Evolutionary conservation across 1,284 basidiomycete species (phyloP).

Genomic region (Crucibulum parvulum): DNA sequence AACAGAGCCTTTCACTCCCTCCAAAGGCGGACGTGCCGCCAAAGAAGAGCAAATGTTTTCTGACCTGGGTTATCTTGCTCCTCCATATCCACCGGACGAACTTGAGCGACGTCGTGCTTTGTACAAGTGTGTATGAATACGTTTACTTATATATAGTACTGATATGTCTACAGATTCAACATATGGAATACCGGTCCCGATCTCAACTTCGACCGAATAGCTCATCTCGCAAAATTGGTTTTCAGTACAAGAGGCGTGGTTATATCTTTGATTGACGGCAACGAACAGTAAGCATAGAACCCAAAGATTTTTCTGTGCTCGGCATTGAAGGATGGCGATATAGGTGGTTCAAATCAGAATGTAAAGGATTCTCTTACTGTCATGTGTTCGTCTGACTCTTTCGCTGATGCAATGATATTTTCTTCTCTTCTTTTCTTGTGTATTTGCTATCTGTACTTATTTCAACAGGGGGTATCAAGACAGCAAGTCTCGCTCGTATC

Average conservation of each 20-base stretch:
- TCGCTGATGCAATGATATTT: slow-evolving; percentile 2
- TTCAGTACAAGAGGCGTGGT: slow-evolving; percentile 90
- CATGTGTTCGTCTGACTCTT: slow-evolving; percentile 1
- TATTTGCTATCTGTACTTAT: too few species aligned
- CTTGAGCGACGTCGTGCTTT: slow-evolving; percentile 80
- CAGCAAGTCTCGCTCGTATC: slow-evolving; percentile 61
- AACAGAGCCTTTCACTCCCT: slow-evolving; percentile 32
- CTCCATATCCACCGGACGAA: slow-evolving; percentile 86
- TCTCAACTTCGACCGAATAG: slow-evolving; percentile 92
- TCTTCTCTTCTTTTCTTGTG: slow-evolving; percentile 12
- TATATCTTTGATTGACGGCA: slow-evolving; percentile 84
- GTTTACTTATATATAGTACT: not conserved
- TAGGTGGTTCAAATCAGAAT: slow-evolving; percentile 87
- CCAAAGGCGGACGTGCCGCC: slow-evolving; percentile 51
- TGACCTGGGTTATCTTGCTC: slow-evolving; percentile 76
- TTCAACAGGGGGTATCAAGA: slow-evolving; percentile 65
- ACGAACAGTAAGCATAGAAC: slow-evolving; percentile 67
- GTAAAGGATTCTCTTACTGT: slow-evolving; percentile 44
- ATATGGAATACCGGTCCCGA: slow-evolving; percentile 88
- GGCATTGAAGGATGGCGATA: not conserved
- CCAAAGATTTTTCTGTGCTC: not conserved
- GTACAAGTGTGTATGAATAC: slow-evolving; percentile 62
- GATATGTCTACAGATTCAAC: slow-evolving; percentile 66
- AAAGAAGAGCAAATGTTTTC: slow-evolving; percentile 66
- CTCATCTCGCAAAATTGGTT: slow-evolving; percentile 89